These are phyloP conservation scores for Stephanodiscus triporus DNA, from an alignment of 108 stramenopile species.

Conservation along the genomic window DNA sequence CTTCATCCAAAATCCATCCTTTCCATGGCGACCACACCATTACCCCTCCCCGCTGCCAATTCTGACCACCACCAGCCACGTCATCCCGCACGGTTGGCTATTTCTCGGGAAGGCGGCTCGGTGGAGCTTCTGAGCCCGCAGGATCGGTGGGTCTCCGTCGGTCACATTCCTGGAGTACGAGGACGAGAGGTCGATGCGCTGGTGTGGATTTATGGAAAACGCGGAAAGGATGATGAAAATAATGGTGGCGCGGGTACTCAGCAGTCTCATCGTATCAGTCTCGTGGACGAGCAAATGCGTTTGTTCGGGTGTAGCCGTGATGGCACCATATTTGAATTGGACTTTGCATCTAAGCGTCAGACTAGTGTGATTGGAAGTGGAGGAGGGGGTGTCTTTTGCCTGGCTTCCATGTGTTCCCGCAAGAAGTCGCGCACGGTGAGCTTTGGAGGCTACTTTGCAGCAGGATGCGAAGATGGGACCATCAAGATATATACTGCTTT, in stretches of 20 bases:
- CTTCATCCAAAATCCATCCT: constrained; percentile 62
- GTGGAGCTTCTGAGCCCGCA: constrained; percentile 63
- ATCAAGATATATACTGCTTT: constrained; percentile 75
- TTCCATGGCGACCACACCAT: constrained; percentile 56
- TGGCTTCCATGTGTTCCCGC: constrained; percentile 47
- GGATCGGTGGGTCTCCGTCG: constrained; percentile 63
- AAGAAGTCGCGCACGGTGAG: constrained; percentile 15
- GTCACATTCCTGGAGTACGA: constrained; percentile 50
- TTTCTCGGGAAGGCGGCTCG: constrained; percentile 68
- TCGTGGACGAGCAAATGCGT: constrained; percentile 12
- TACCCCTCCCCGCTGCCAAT: neutral
- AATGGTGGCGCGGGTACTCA: neutral
- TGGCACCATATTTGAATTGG: constrained; percentile 80
- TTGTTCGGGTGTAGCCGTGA: constrained; percentile 76
- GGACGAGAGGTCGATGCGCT: constrained; percentile 50
- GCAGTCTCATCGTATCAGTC: constrained; percentile 6
- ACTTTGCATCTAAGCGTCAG: constrained; percentile 63
- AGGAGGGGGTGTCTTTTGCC: constrained; percentile 79
- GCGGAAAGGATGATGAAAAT: neutral
- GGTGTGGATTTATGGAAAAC: constrained; percentile 56
- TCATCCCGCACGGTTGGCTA: constrained; percentile 38
- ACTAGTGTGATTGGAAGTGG: constrained; percentile 63
- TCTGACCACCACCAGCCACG: constrained; percentile 19
- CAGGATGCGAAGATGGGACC: constrained; percentile 75
- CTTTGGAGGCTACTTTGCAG: constrained; percentile 52